Base-by-base conservation (phyloP, 441 rosid genomes). In the Gossypium davidsonii region DNA sequence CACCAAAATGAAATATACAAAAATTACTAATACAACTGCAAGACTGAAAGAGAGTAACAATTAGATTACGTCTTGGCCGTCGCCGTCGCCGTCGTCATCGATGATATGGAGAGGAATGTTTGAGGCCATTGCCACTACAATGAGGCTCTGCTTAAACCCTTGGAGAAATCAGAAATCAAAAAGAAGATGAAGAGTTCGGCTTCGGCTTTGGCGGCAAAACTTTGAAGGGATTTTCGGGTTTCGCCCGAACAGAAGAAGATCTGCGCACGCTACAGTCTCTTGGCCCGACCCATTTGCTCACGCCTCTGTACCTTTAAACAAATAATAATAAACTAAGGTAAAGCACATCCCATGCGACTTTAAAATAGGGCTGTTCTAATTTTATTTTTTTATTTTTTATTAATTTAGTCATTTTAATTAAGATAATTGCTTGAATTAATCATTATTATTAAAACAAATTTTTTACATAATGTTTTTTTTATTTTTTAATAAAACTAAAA, bases 101-200 rank as follows among this genome's bases (percentile, higher is more conserved):
- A 80, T 15, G 79, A 75, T 26, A 15, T 73, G 63, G 31, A 77
- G 63, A 63, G 90, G 88, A 51, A 31, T 66, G 10, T 71, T 44
- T 20, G 86, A 76, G 39, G 80, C 86, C 91, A 90, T 90, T 73
- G 67, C 21, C 61, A 14, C 72, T 67, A 25, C 44, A 28, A 15
- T 9, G 59, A 26, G 44, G 3, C 25, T 15, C 3, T 26, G 25
- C 4, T 28, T 34, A 67, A 67, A 67, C 58, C 71, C 71, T 4
- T 4, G 26, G n/a, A n/a, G 2, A 51, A 49, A n/a, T 25, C 44
- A 9, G 71, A 25, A 26, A 46, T 53, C 15, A 1, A 52, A 20
- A 17, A 10, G 48, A 15, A 14, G 14, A 66, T 9, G 37, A 26
- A 11, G 42, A 20, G 31, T 62, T 61, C n/a, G 42, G 28, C 8